Percentiles rank a stretch among this genome's conserved stretches.
Evolutionary conservation across 352 stramenopile genomes (phyloP).

Genomic region (Globisporangium sylvaticum): DNA sequence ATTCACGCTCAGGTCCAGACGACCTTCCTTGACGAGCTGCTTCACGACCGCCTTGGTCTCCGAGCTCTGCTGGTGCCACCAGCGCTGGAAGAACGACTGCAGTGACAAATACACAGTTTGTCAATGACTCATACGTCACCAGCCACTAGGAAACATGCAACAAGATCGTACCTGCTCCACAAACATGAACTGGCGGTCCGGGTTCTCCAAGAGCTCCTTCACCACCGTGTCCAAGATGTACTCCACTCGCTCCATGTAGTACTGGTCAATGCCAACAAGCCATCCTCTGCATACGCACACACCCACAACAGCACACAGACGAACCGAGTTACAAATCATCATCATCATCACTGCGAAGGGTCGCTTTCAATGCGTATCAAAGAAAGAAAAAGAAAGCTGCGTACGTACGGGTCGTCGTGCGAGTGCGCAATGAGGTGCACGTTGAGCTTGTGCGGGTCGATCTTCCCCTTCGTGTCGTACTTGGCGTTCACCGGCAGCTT

Average conservation of each 20-base stretch:
- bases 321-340: neutral
- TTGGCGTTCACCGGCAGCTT: constrained; percentile 48
- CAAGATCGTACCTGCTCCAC: constrained; percentile 71
- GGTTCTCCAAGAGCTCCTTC: constrained; percentile 83
- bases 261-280: constrained; percentile 97
- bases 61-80: constrained; percentile 91
- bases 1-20: constrained; percentile 93
- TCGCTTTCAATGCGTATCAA: neutral
- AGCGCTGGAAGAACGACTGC: constrained; percentile 94
- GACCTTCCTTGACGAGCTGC: constrained; percentile 87
- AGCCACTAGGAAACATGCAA: neutral
- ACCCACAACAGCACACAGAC: neutral
- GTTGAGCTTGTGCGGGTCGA: constrained; percentile 85
- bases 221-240: constrained; percentile 95
- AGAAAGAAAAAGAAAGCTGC: neutral
- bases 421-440: constrained; percentile 96
- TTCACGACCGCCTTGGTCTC: constrained; percentile 71
- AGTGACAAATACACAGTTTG: neutral
- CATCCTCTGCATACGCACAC: constrained; percentile 55
- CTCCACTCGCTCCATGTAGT: constrained; percentile 92
- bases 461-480: constrained; percentile 60
- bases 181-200: constrained; percentile 93
- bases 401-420: constrained; percentile 89
- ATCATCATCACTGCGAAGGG: neutral
- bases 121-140: neutral